A percentile compares a stretch with the other conserved stretches of the same genome.
phyloP scores from a whole-genome alignment of 129 eudicot species.

The Centrapalus pauciflorus region DNA sequence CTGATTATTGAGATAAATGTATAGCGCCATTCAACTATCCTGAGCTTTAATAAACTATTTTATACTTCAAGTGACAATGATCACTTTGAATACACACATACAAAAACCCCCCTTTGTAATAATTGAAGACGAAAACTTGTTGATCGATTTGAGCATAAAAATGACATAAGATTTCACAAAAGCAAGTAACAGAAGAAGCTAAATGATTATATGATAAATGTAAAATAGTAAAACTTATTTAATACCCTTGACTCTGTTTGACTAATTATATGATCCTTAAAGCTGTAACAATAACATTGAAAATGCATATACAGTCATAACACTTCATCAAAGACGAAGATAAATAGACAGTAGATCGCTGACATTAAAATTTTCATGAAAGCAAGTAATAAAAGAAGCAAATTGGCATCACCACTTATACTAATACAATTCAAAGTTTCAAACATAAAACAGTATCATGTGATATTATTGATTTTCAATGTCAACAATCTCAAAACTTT shows the following conservation, averaged over 20 bases:
- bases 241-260: too few species aligned
- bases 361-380: too few species aligned
- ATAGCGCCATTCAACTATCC: not conserved
- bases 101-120: not conserved
- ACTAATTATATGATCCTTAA: too few species aligned
- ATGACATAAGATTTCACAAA: slow-evolving; percentile 1
- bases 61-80: not conserved
- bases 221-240: too few species aligned
- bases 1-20: too few species aligned
- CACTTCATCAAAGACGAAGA: not conserved
- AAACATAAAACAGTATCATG: slow-evolving; percentile 12
- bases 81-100: not conserved
- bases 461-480: slow-evolving; percentile 11
- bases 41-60: not conserved
- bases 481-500: slow-evolving; percentile 1
- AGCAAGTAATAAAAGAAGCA: slow-evolving; percentile 1
- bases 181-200: slow-evolving; percentile 1
- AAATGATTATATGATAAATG: too few species aligned
- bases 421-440: slow-evolving; percentile 25
- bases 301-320: too few species aligned
- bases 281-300: too few species aligned
- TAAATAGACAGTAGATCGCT: too few species aligned
- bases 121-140: not conserved
- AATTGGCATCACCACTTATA: slow-evolving; percentile 8
- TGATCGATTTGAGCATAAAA: slow-evolving; percentile 17